Evolutionary conservation across 164 flowering plant genomes (phyloP).

Genomic region (Pachysandra terminalis): DNA sequence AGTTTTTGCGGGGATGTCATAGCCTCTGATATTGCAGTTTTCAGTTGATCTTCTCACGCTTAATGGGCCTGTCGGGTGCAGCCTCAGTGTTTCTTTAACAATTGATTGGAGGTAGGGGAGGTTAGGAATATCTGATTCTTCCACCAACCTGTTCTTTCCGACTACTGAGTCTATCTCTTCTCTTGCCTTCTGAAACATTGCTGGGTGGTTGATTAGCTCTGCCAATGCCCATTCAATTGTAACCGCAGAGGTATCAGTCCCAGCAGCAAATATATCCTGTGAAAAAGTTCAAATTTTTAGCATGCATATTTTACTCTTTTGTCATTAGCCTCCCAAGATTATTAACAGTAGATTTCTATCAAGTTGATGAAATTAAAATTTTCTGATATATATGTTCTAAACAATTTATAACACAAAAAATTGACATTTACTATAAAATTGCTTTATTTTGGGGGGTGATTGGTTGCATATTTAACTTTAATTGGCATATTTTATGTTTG

Average conservation of each 20-base stretch:
- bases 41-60: conserved; percentile 29
- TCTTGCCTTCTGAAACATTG: conserved; percentile 26
- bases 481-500: too few species aligned
- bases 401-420: too few species aligned
- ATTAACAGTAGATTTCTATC: too few species aligned
- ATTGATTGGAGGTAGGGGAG: conserved; percentile 48
- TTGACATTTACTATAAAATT: too few species aligned
- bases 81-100: conserved; percentile 49
- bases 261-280: conserved; percentile 43
- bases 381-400: too few species aligned
- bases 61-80: conserved; percentile 57
- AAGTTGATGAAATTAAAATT: too few species aligned
- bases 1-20: conserved; percentile 45
- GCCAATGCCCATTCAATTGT: conserved; percentile 45
- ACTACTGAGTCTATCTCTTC: conserved; percentile 36
- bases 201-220: conserved; percentile 41
- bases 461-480: background rate
- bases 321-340: too few species aligned
- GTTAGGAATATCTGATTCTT: conserved; percentile 35
- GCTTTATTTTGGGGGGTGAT: background rate
- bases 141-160: conserved; percentile 33
- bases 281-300: background rate
- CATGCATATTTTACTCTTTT: too few species aligned
- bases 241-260: conserved; percentile 38
- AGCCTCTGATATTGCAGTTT: conserved; percentile 35